phyloP scores from a whole-genome alignment of 2,329 filamentous ascomycete genomes.

The Graphiopsis chlorocephala region DNA sequence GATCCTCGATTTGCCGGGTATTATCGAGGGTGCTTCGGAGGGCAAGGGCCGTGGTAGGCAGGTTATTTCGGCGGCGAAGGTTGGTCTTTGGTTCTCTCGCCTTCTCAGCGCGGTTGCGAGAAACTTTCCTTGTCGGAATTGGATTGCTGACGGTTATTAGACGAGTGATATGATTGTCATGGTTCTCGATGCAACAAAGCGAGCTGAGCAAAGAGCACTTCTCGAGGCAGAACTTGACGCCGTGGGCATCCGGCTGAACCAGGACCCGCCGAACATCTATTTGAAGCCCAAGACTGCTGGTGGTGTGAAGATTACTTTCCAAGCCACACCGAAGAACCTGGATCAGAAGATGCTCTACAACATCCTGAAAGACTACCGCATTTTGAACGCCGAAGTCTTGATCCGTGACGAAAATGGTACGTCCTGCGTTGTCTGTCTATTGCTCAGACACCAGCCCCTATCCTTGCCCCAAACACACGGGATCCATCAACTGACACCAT shows the following conservation, averaged over 20 bases:
- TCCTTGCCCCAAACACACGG: too few relatives aligned
- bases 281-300: conserved; percentile 93
- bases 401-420: conserved; percentile 83
- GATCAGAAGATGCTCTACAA: conserved; percentile 99
- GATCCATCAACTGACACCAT: background rate
- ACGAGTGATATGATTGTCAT: conserved; percentile 96
- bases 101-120: background rate
- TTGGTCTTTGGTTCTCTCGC: conserved; percentile 23
- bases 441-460: background rate
- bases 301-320: conserved; percentile 98
- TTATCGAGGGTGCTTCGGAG: conserved; percentile 94
- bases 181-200: conserved; percentile 95
- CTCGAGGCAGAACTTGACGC: conserved; percentile 91
- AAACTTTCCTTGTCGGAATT: background rate
- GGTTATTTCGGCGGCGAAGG: conserved; percentile 94
- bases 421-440: background rate
- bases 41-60: conserved; percentile 94
- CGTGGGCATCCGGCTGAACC: conserved; percentile 89
- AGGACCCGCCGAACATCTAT: conserved; percentile 96
- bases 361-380: conserved; percentile 97
- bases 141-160: conserved; percentile 33
- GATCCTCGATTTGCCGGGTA: conserved; percentile 93
- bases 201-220: conserved; percentile 84
- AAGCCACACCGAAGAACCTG: conserved; percentile 79
- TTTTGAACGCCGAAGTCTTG: conserved; percentile 94